Conservation (phyloP, 2,329 filamentous ascomycete species). For the Alternaria postmessia region DNA sequence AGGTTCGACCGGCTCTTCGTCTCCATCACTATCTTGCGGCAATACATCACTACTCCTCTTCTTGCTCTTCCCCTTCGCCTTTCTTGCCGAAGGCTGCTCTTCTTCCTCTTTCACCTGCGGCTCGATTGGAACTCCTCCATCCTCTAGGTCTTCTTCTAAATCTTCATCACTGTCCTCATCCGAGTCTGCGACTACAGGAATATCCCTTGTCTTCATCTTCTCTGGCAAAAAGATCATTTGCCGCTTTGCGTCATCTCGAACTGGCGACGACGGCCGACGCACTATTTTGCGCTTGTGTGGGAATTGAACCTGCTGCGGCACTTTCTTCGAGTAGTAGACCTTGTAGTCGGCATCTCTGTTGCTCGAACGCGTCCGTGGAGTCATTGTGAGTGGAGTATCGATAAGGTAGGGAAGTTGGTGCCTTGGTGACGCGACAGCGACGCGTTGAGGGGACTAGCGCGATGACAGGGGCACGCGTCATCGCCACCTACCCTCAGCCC, state of each 20-base stretch:
- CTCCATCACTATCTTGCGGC: slow-evolving; percentile 11
- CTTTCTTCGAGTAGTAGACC: slow-evolving; percentile 44
- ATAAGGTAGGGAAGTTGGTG: not conserved
- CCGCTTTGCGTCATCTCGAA: slow-evolving; percentile 28
- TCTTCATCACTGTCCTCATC: slow-evolving; percentile 21
- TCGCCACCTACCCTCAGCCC: not conserved
- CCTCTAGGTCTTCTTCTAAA: slow-evolving; percentile 13
- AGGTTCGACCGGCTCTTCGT: slow-evolving; percentile 11
- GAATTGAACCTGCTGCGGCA: slow-evolving; percentile 40
- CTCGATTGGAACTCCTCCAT: not conserved
- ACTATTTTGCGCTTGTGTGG: slow-evolving; percentile 41
- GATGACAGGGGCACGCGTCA: slow-evolving; percentile 16
- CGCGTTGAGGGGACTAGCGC: slow-evolving; percentile 36
- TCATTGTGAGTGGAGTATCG: slow-evolving; percentile 32
- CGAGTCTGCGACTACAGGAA: slow-evolving; percentile 19
- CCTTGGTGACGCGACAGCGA: slow-evolving; percentile 26
- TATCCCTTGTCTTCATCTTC: slow-evolving; percentile 29
- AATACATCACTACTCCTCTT: slow-evolving; percentile 26
- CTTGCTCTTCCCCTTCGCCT: slow-evolving; percentile 16
- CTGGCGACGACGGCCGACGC: slow-evolving; percentile 23
- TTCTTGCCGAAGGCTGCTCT: slow-evolving; percentile 2
- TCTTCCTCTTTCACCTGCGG: not conserved
- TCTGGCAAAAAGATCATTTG: slow-evolving; percentile 44
- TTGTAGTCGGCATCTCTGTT: slow-evolving; percentile 38
- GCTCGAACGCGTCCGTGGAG: slow-evolving; percentile 36